These are phyloP conservation scores for Porphyrellus cyaneotinctus DNA, from an alignment of 768 basidiomycete genomes.

Conservation along the genomic window DNA sequence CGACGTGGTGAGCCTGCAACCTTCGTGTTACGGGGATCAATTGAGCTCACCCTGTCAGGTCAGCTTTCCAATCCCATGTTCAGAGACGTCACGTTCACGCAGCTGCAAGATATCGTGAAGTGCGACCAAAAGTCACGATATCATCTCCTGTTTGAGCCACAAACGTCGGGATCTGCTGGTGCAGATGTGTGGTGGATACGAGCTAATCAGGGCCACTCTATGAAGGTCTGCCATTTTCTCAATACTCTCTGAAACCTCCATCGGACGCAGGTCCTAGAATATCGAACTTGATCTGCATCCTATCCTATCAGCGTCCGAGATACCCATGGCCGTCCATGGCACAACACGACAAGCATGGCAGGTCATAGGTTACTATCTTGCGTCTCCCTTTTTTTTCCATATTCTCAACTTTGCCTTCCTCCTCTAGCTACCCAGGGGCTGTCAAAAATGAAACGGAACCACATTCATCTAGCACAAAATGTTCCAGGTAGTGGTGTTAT, in stretches of 20 bases:
- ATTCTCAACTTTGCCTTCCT: not conserved
- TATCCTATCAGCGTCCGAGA: conserved; percentile 53
- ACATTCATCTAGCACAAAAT: conserved; percentile 89
- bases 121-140: conserved; percentile 66
- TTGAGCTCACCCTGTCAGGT: conserved; percentile 5
- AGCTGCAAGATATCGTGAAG: conserved; percentile 60
- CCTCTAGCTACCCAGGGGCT: conserved; percentile 61
- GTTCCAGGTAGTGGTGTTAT: conserved; percentile 60
- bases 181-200: conserved; percentile 74
- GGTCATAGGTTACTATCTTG: conserved; percentile 50
- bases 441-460: conserved; percentile 83
- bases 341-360: conserved; percentile 70
- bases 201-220: conserved; percentile 87
- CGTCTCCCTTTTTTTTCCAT: not conserved
- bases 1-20: conserved; percentile 68
- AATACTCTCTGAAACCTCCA: not conserved
- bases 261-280: conserved; percentile 37
- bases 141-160: conserved; percentile 51
- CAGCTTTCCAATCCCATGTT: conserved; percentile 73
- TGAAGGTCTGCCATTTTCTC: conserved; percentile 49
- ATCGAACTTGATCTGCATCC: conserved; percentile 66
- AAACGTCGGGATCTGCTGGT: conserved; percentile 26
- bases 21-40: not conserved
- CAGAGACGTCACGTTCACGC: conserved; percentile 49
- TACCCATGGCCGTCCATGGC: conserved; percentile 83